Evolutionary conservation across 805 yeast genomes (phyloP), one percentile per base, ranked within the genome.

Genomic region (Candida maesae): DNA sequence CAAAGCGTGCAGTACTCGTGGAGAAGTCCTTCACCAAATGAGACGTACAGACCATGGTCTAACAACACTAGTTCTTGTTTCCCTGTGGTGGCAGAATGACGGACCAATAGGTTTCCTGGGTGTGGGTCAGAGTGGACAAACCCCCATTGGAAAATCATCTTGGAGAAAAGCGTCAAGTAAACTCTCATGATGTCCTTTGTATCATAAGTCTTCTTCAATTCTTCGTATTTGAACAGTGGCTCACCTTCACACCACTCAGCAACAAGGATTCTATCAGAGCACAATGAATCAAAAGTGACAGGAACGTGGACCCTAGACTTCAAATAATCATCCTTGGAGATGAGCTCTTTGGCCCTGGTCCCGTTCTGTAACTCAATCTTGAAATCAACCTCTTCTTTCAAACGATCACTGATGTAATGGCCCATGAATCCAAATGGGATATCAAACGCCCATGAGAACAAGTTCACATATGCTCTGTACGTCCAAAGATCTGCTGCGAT

Each of bases 161-260:
- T 68, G 6, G 78, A 74, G 42, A 76, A 76, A 8, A 75, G 64
- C 17, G 62, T 61, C 20, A 76, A 54, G 41, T 76, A 76, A 39
- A 69, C 74, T 12, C 64, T 57, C 76, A 77, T 68, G 19, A 76
- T 58, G 9, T 52, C 47, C 13, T 59, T 49, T 15, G 72, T 51
- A 47, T 74, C 60, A 47, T 62, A 70, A 11, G 59, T 55, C 10
- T 63, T 62, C 25, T 63, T 52, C 17, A 84, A 59, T 21, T 57
- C 63, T 17, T 68, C 62, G 38, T 67, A 68, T 42, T 71, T 66
- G n/a, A 72, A 63, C 42, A 85, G 60, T 0, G 82, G 60, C 14
- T 75, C 73, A 19, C 90, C 93, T 27, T 84, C 84, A 35, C 84
- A 79, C 89, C 90, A 85, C 59, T 85, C 93, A 19, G 79, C 71